Evolutionary conservation across 192 early-diverging fungal species (phyloP).

Genomic region (Rhizoclosmatium globosum): DNA sequence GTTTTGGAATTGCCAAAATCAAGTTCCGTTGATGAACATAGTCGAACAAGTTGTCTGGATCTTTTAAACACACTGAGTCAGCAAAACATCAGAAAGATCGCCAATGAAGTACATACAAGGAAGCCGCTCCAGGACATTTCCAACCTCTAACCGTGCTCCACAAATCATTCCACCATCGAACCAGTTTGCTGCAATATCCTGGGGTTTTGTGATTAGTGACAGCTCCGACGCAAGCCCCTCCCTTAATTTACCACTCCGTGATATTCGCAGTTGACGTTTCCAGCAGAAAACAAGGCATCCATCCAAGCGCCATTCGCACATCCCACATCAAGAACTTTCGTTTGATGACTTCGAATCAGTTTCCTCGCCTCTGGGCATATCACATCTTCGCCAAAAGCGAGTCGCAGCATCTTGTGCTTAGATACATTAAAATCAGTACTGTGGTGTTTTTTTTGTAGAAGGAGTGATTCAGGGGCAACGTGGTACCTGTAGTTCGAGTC

Average conservation of each 20-base stretch:
- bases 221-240: too few species aligned
- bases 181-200: conserved; percentile 18
- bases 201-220: background rate
- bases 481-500: conserved; percentile 11
- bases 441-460: background rate
- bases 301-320: conserved; percentile 28
- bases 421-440: background rate
- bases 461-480: background rate
- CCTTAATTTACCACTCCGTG: conserved; percentile 4
- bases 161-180: background rate
- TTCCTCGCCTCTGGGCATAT: background rate
- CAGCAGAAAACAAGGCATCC: background rate
- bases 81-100: background rate
- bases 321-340: conserved; percentile 30
- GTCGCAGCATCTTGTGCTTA: background rate
- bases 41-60: conserved; percentile 58
- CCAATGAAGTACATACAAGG: conserved; percentile 9
- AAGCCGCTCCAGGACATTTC: conserved; percentile 28
- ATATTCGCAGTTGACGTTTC: background rate
- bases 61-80: background rate
- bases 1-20: conserved; percentile 43
- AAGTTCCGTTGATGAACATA: conserved; percentile 57
- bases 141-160: background rate
- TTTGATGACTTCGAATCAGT: background rate
- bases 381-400: conserved; percentile 11